These are phyloP conservation scores for Pulveroboletus sp. DNA, from an alignment of 1,284 basidiomycete genomes.

Conservation along the genomic window DNA sequence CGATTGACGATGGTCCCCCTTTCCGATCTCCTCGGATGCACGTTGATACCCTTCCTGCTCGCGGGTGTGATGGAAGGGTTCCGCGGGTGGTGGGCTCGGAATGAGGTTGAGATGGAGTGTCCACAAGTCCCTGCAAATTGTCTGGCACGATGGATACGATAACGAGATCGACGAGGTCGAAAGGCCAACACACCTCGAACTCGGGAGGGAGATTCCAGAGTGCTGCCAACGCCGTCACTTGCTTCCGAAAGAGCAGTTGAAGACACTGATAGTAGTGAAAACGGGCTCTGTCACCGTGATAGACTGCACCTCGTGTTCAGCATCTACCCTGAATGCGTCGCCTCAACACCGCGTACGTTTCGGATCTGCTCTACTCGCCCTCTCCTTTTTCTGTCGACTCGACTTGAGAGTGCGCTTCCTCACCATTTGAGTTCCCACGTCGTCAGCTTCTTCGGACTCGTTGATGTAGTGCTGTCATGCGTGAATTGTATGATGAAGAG, in stretches of 20 bases:
- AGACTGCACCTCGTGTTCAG: slow-evolving; percentile 48
- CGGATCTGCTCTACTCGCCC: slow-evolving; percentile 49
- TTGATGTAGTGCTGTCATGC: slow-evolving; percentile 65
- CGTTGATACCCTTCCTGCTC: slow-evolving; percentile 29
- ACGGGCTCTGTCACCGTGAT: slow-evolving; percentile 72
- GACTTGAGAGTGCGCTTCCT: slow-evolving; percentile 61
- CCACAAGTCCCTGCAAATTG: slow-evolving; percentile 81
- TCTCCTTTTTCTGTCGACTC: slow-evolving; percentile 46
- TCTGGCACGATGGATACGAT: slow-evolving; percentile 38
- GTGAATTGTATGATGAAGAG: background rate
- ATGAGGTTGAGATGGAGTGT: slow-evolving; percentile 67
- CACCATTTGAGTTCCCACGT: slow-evolving; percentile 54
- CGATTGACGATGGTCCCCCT: background rate
- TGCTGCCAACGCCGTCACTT: slow-evolving; percentile 57
- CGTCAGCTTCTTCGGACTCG: slow-evolving; percentile 60
- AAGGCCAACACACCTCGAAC: slow-evolving; percentile 61
- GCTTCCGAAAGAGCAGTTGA: slow-evolving; percentile 75
- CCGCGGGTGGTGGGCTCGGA: slow-evolving; percentile 55
- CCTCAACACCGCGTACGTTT: slow-evolving; percentile 41
- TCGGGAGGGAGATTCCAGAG: slow-evolving; percentile 74
- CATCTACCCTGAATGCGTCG: background rate
- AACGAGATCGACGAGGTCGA: background rate
- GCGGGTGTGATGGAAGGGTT: slow-evolving; percentile 49
- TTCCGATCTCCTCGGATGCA: slow-evolving; percentile 16
- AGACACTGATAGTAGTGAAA: slow-evolving; percentile 80